Percentiles rank a stretch among this genome's conserved stretches.
Conservation (phyloP, 257 asterid species). For the Mitragyna speciosa region DNA sequence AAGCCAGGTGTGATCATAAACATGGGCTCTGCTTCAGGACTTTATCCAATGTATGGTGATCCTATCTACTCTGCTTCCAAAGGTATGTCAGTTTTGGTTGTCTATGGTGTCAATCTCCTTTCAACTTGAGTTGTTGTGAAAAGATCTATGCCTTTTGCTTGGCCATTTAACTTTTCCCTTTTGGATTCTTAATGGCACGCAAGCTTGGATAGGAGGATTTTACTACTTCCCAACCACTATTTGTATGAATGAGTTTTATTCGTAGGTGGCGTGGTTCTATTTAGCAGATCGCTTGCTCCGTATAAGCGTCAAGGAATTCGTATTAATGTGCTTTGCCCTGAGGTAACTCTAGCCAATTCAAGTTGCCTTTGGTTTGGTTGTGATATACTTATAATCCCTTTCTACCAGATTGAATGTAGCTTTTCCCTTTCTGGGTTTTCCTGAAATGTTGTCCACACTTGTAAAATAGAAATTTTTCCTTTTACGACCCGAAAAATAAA, state of each 20-base stretch:
- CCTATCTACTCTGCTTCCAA: constrained; percentile 89
- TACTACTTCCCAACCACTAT: neutral
- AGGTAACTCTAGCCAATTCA: constrained; percentile 41
- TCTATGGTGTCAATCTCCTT: neutral
- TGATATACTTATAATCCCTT: neutral
- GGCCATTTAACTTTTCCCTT: neutral
- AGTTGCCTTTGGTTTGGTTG: neutral
- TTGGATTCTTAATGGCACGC: neutral
- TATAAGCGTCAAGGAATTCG: constrained; percentile 90
- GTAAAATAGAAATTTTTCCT: neutral
- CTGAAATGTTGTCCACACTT: neutral
- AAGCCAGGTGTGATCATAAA: constrained; percentile 85
- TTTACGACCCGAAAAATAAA: neutral
- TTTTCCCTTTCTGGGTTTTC: neutral
- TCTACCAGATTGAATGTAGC: neutral
- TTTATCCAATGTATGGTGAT: constrained; percentile 72
- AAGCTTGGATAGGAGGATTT: neutral
- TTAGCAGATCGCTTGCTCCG: constrained; percentile 77
- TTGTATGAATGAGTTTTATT: constrained; percentile 23
- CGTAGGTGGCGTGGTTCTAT: constrained; percentile 84
- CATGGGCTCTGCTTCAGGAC: constrained; percentile 87
- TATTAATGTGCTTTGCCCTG: constrained; percentile 92
- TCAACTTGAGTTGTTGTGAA: constrained; percentile 4
- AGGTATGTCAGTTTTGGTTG: constrained; percentile 49
- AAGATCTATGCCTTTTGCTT: neutral